Base-by-base conservation (phyloP, 2,329 filamentous ascomycete genomes). In the Epichloe hybrida region DNA sequence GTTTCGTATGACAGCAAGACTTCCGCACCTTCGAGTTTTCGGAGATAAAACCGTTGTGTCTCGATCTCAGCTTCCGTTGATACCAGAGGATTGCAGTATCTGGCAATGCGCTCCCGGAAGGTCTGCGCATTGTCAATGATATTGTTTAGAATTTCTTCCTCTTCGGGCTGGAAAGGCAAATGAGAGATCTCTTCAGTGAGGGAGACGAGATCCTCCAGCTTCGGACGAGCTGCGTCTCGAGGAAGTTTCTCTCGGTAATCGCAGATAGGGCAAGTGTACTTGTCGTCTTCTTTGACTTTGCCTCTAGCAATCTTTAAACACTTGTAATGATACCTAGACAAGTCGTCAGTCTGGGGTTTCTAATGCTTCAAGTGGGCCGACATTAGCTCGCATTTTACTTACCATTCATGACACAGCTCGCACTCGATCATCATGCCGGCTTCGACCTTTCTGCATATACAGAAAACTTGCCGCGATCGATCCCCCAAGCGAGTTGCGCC, bases 381-480 rank as follows among this genome's bases (percentile, higher is more conserved):
- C 27, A 31, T 38, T 20, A 40, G 61, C 56, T 60, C 55, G 15
- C 11, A 21, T 43, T 34, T 6, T 3, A 72, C 82, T 72, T 66
- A 90, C 93, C 93, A 98, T 71, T 98, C 93, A 62, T 96, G 91
- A 67, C 93, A 98, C 39, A 96, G 75, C 65, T 97, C 93, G 65
- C 93, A 98, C 68, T 98, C 93, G 60, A 98, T 97, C 93, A 98
- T 98, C 85, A 97, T 94, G 48, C 93, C 93, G 38, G 91, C 89
- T 67, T 98, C 93, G 6, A 88, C 80, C 55, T 84, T 88, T 53
- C 93, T 82, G 69, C 93, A 98, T 58, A 98, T 95, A 67, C 93
- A 98, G 66, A 97, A 98, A 0, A 97, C 91, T 63, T 97, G 90
- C 37, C 79, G 69, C 51, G 76, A 76, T 35, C 70, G 81, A 59